Percentiles rank a stretch among this genome's conserved stretches.
Evolutionary conservation across 192 early-diverging fungal species (phyloP).

Genomic region (Martensiomyces pterosporus): DNA sequence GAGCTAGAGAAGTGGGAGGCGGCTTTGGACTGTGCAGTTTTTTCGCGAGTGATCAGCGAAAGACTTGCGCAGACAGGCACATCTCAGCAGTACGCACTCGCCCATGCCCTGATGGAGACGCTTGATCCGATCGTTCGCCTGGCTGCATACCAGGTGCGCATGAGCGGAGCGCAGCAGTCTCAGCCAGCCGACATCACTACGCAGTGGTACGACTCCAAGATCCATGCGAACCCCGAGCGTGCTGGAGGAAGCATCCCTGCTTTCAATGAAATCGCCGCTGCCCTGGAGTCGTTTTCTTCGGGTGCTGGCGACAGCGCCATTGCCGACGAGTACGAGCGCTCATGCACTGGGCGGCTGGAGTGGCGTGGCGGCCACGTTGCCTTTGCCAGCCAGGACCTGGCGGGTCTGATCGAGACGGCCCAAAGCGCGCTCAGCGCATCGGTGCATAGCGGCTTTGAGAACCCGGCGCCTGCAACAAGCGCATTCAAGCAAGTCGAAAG

Average conservation of each 20-base stretch:
- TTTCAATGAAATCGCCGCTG: constrained; percentile 5
- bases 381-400: constrained; percentile 19
- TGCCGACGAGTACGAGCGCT: neutral
- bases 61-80: constrained; percentile 22
- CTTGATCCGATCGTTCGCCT: constrained; percentile 41
- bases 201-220: constrained; percentile 23
- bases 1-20: constrained; percentile 37
- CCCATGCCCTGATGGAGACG: constrained; percentile 19
- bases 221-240: constrained; percentile 11
- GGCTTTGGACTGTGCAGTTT: constrained; percentile 35
- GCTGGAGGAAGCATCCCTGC: constrained; percentile 7
- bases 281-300: constrained; percentile 8
- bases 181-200: constrained; percentile 21
- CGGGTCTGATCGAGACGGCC: constrained; percentile 10
- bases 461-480: neutral
- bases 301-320: neutral
- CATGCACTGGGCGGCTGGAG: constrained; percentile 16
- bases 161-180: constrained; percentile 27
- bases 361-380: constrained; percentile 33
- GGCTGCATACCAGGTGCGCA: constrained; percentile 37
- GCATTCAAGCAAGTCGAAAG: constrained; percentile 14
- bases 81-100: constrained; percentile 28
- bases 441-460: neutral
- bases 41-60: constrained; percentile 19
- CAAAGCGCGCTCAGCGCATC: constrained; percentile 7